A percentile compares a stretch with the other conserved stretches of the same genome.
phyloP scores from a whole-genome alignment of 2,329 filamentous ascomycete genomes.

The Trichoderma sp. region DNA sequence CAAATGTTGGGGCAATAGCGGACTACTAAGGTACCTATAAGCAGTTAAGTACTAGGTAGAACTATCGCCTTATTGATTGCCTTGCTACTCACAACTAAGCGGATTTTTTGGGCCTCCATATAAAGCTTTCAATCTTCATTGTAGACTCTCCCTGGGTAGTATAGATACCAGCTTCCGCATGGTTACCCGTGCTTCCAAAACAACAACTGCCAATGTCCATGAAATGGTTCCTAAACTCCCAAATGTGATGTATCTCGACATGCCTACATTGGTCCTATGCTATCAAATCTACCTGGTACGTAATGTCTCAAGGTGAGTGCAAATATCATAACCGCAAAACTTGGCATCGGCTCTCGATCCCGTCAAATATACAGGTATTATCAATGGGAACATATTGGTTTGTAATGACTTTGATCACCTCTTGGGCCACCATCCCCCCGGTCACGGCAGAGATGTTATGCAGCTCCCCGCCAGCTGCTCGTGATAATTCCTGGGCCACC shows the following conservation, averaged over 20 bases:
- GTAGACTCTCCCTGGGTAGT: neutral
- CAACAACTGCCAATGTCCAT: neutral
- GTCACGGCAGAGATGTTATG: slow-evolving; percentile 88
- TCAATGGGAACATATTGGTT: slow-evolving; percentile 70
- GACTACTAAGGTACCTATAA: no score
- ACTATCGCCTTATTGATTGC: neutral
- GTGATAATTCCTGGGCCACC: slow-evolving; percentile 63
- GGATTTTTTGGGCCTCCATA: neutral
- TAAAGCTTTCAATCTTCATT: neutral
- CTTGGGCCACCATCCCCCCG: slow-evolving; percentile 93
- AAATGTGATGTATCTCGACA: neutral
- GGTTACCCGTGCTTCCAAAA: neutral
- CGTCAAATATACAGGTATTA: slow-evolving; percentile 69
- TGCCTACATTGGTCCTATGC: neutral
- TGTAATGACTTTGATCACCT: slow-evolving; percentile 85
- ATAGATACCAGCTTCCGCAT: neutral
- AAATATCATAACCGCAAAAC: slow-evolving; percentile 46
- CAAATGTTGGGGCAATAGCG: no score
- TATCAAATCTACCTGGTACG: neutral
- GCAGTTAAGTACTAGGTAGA: no score
- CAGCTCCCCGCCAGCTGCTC: slow-evolving; percentile 78
- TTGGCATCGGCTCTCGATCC: slow-evolving; percentile 60
- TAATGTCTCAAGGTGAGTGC: neutral
- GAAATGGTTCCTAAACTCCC: neutral
- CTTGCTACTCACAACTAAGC: neutral